Percentiles rank a stretch among this genome's conserved stretches.
Conservation (phyloP, 345 rosid genomes). For the Lepidium africanum region DNA sequence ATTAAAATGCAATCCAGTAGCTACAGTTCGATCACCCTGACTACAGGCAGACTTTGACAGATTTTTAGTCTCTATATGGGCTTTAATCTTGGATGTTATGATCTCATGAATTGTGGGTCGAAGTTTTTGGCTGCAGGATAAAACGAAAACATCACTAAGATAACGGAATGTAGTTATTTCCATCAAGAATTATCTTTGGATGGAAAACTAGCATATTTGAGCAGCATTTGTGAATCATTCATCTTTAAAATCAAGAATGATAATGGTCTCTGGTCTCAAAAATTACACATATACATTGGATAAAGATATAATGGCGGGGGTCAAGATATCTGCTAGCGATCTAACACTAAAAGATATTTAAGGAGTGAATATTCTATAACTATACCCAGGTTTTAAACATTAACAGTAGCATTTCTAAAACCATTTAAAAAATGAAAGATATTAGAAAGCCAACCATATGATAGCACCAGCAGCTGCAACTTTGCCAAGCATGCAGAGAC, state of each 20-base stretch:
- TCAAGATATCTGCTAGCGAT: slow-evolving; percentile 3
- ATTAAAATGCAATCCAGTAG: slow-evolving; percentile 39
- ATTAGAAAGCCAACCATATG: slow-evolving; percentile 64
- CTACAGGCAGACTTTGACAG: slow-evolving; percentile 53
- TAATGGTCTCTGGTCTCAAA: background rate
- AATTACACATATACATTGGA: slow-evolving; percentile 2
- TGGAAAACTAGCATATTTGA: slow-evolving; percentile 13
- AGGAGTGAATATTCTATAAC: background rate
- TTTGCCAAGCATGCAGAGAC: slow-evolving; percentile 93
- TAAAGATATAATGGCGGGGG: slow-evolving; percentile 1
- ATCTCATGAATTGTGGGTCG: slow-evolving; percentile 95
- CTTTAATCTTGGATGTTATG: slow-evolving; percentile 80
- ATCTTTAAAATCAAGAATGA: slow-evolving; percentile 9
- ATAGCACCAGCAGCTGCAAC: slow-evolving; percentile 97
- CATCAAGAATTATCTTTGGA: background rate
- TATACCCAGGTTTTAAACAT: background rate
- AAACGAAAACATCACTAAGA: slow-evolving; percentile 20
- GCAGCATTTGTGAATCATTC: background rate
- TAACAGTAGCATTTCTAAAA: background rate
- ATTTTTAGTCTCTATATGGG: slow-evolving; percentile 49
- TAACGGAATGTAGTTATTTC: background rate
- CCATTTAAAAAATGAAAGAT: slow-evolving; percentile 2
- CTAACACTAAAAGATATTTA: slow-evolving; percentile 4
- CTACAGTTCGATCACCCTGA: slow-evolving; percentile 41
- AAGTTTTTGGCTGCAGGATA: slow-evolving; percentile 72